Percentiles rank a stretch among this genome's conserved stretches.
These are phyloP conservation scores for Pseudopyrenochaeta lycopersici DNA, from an alignment of 2,329 filamentous ascomycete species.

Conservation along the genomic window DNA sequence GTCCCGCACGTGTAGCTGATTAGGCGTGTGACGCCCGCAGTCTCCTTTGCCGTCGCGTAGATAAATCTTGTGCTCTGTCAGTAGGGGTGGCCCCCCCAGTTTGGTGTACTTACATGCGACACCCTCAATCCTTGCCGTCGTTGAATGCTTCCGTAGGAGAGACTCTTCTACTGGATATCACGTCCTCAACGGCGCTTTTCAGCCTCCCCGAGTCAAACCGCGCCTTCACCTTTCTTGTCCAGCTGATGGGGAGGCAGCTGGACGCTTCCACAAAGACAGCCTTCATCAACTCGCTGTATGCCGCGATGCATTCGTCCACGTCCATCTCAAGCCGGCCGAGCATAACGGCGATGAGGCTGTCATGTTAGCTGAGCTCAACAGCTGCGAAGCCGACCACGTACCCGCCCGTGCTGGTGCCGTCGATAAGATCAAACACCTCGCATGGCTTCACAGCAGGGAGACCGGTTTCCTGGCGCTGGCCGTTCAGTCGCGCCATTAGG, in stretches of 20 bases:
- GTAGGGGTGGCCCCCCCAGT: not conserved
- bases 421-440: constrained; percentile 30
- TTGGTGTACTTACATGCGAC: not conserved
- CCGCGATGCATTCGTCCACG: constrained; percentile 1
- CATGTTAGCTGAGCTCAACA: not conserved
- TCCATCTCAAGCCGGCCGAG: not conserved
- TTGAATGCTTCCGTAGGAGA: not conserved
- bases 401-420: constrained; percentile 32
- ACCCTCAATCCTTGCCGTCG: not conserved
- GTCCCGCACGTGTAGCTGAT: constrained; percentile 44
- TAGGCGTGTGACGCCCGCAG: constrained; percentile 56
- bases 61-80: constrained; percentile 1
- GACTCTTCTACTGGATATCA: not conserved
- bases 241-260: not conserved
- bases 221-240: not conserved
- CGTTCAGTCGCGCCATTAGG: constrained; percentile 22
- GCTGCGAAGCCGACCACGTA: not conserved
- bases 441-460: constrained; percentile 17
- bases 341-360: not conserved
- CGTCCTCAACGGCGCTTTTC: not conserved
- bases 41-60: constrained; percentile 26
- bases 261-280: not conserved
- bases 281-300: constrained; percentile 3
- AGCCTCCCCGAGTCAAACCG: not conserved
- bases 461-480: not conserved